A percentile compares a stretch with the other conserved stretches of the same genome.
phyloP scores from a whole-genome alignment of 768 basidiomycete genomes.

The Suillus discolor region DNA sequence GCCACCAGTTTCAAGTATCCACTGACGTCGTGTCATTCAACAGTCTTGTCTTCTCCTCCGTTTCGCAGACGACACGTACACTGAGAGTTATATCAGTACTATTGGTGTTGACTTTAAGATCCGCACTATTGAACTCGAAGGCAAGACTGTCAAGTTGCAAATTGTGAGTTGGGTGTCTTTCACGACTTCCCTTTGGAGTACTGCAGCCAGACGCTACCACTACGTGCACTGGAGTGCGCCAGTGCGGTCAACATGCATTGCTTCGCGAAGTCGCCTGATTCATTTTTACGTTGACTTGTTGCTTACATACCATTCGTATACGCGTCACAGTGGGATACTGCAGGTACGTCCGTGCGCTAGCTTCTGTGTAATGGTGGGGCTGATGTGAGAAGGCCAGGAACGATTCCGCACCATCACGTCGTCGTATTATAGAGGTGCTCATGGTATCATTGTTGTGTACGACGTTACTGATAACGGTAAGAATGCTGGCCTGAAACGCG shows the following conservation, averaged over 20 bases:
- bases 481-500: constrained; percentile 13
- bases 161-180: constrained; percentile 65
- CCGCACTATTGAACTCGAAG: constrained; percentile 97
- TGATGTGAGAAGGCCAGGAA: constrained; percentile 76
- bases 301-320: constrained; percentile 30
- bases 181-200: constrained; percentile 6
- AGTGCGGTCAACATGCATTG: not conserved
- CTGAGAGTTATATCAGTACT: constrained; percentile 95
- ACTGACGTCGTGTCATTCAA: constrained; percentile 30
- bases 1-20: constrained; percentile 16
- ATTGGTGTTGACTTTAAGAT: constrained; percentile 99
- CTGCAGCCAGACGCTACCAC: not conserved
- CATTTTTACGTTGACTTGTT: constrained; percentile 16
- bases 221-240: not conserved
- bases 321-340: constrained; percentile 84
- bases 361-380: not conserved
- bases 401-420: constrained; percentile 99
- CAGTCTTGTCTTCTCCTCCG: constrained; percentile 92
- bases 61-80: constrained; percentile 96
- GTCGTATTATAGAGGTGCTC: constrained; percentile 99
- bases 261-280: not conserved
- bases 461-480: constrained; percentile 93
- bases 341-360: constrained; percentile 53
- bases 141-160: constrained; percentile 97
- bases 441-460: constrained; percentile 99